Base-by-base conservation (phyloP, 352 stramenopile species). In the Peronospora destructor region DNA sequence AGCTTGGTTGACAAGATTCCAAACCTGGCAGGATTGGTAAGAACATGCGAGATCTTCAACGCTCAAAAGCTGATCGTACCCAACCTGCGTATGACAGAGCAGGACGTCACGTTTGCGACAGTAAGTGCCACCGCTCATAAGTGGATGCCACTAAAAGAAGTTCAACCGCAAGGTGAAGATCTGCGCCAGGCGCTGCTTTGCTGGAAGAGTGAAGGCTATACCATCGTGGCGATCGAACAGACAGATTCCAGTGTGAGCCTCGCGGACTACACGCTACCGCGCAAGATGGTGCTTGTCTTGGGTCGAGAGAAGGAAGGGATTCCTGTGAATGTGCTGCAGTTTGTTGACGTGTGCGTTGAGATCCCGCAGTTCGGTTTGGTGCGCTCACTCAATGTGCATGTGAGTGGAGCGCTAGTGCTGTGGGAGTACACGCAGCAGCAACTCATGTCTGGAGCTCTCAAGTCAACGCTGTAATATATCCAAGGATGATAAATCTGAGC, bases 341-440 rank as follows among this genome's bases (percentile, higher is more conserved):
- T 89, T 28, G 87, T 98, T n/a, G 95, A 98, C 56, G 62, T 92
- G 13, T 98, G 95, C 53, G 87, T 98, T 19, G 95, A 98, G 68
- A 98, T 99, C 64, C 96, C 96, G 13, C 96, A 98, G 61, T 87
- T 98, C 42, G 96, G 96, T 1, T 86, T 98, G 34, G 97, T 97
- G 43, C 81, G 96, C 6, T 97, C 86, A 40, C 80, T 99, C 23
- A 99, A 99, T 55, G 95, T 98, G 36, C 96, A 99, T 59, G 96
- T 98, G 16, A 97, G 85, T 49, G 94, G 92, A 40, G 91, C 95
- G 14, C 80, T 98, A 17, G 56, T 95, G 43, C 76, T 99, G 46
- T 98, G 95, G 94, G 91, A 98, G 62, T 98, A 97, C 66, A 97
- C 91, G 14, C 92, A 96, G 57, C 93, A 98, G 60, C 81, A 70